A percentile compares a stretch with the other conserved stretches of the same genome.
Evolutionary conservation across 148 eudicot species (phyloP).

Genomic region (Bassia scoparia): DNA sequence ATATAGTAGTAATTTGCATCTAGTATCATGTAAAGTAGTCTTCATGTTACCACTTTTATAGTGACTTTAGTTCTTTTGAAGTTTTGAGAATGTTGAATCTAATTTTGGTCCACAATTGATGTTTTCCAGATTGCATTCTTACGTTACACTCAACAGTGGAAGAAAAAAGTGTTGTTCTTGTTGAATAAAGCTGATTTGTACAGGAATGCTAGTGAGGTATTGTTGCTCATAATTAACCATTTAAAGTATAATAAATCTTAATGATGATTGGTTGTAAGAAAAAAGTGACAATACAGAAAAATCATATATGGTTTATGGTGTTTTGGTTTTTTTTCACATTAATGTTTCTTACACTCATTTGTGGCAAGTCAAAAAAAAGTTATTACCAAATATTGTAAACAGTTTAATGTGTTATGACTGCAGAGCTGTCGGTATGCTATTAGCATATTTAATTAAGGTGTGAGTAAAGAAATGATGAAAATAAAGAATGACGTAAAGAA

Average conservation of each 20-base stretch:
- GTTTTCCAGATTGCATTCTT: slow-evolving; percentile 80
- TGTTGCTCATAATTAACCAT: not conserved
- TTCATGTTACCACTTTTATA: too few species aligned
- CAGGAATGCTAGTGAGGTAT: slow-evolving; percentile 60
- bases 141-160: slow-evolving; percentile 95
- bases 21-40: not conserved
- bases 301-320: not conserved
- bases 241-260: not conserved
- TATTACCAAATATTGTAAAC: not conserved
- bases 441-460: not conserved
- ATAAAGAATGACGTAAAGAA: too few species aligned
- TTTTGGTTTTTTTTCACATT: too few species aligned
- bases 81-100: not conserved
- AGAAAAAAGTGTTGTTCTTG: slow-evolving; percentile 81
- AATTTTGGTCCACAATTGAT: slow-evolving; percentile 21
- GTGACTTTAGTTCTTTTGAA: slow-evolving; percentile 3
- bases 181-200: slow-evolving; percentile 87
- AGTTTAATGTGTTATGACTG: not conserved
- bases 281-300: not conserved
- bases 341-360: not conserved
- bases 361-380: too few species aligned
- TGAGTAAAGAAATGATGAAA: too few species aligned
- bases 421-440: not conserved
- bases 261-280: not conserved
- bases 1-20: not conserved